Evolutionary conservation across 2,329 filamentous ascomycete species (phyloP).

Genomic region (Apiospora hydei): DNA sequence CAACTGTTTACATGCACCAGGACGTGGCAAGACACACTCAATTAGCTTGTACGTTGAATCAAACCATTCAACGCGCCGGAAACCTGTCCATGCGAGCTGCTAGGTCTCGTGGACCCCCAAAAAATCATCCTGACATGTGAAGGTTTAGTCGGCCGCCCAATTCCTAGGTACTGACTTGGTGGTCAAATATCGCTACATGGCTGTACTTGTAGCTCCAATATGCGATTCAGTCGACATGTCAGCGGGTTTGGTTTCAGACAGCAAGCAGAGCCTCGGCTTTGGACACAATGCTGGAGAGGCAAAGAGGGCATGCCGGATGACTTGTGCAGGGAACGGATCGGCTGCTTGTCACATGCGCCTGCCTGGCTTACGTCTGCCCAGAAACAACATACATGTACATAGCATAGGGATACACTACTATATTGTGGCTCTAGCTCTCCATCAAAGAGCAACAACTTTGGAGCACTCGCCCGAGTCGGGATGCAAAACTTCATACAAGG

Average conservation of each 20-base stretch:
- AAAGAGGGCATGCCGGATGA: slow-evolving; percentile 10
- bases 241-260: not conserved
- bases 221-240: slow-evolving; percentile 12
- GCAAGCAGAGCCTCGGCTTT: not conserved
- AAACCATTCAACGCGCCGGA: not conserved
- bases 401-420: not conserved
- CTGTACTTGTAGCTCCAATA: slow-evolving; percentile 1
- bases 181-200: not conserved
- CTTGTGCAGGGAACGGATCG: slow-evolving; percentile 5
- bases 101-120: not conserved
- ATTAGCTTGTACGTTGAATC: not conserved
- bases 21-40: not conserved
- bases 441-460: not conserved
- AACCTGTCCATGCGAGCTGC: not conserved
- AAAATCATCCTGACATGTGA: slow-evolving; percentile 15
- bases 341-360: not conserved
- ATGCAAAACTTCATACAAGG: not conserved
- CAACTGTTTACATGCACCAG: not conserved
- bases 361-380: slow-evolving; percentile 14
- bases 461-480: not conserved
- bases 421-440: not conserved
- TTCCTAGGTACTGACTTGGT: not conserved
- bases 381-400: not conserved
- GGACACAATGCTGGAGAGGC: not conserved
- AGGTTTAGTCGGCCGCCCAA: not conserved